Base-by-base conservation (phyloP, 345 rosid species). In the Salix viminalis region DNA sequence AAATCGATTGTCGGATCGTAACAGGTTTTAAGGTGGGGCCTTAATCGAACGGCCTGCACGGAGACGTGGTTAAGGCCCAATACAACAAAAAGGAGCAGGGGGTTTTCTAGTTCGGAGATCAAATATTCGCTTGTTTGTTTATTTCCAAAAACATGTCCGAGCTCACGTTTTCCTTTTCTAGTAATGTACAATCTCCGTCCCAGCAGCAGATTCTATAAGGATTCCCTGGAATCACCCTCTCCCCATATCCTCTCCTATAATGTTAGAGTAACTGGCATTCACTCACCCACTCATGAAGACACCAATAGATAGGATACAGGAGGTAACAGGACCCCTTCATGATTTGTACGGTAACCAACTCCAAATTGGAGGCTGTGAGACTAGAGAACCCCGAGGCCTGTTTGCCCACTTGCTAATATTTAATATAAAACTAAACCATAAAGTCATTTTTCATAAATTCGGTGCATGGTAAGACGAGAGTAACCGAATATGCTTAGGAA, bases 401-500 rank as follows among this genome's bases (percentile, higher is more conserved):
- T 5, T 5, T 42, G 10, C 24, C 41, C 77, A 44, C n/a, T 18
- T 14, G 16, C 56, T 9, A 32, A 26, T 67, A 36, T 30, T 52
- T 54, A 67, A 54, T 28, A 28, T 28, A 39, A 75, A 67, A 72
- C 23, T 18, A 26, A 11, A 48, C 26, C 30, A 48, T 67, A 15
- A 52, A 66, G 50, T 21, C 28, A 39, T 70, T 8, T 66, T 28
- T 37, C 18, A 28, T 23, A 26, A 36, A 60, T 28, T 36, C 23
- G 65, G 79, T 50, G 64, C 60, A 24, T 39, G 65, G 73, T 18
- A 41, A 11, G 80, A 76, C 60, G 19, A 75, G 7, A 65, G 74
- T 30, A 85, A 85, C 77, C 89, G 92, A 89, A 87, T 89, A 89
- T 89, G 90, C 92, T 80, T 0, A 19, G 71, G 83, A 75, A 77